Conservation (phyloP, 495 filamentous ascomycete genomes). For the Melanomma pulvis-pyrius region DNA sequence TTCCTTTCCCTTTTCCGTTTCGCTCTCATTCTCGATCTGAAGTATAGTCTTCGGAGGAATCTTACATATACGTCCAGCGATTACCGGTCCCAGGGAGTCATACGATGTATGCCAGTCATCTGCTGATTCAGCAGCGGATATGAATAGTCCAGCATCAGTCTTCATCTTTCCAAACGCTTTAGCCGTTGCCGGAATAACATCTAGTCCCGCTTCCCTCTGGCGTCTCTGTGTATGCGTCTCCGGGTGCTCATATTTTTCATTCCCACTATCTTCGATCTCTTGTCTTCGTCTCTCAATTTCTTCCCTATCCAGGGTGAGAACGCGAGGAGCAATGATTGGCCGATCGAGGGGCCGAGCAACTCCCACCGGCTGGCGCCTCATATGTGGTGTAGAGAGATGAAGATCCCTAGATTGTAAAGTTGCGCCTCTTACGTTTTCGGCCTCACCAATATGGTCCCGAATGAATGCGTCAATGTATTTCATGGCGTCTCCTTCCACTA, state of each 20-base stretch:
- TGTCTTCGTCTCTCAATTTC: background rate
- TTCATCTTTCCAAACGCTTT: background rate
- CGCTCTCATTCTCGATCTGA: no score
- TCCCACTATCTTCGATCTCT: background rate
- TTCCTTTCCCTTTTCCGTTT: no score
- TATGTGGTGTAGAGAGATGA: no score
- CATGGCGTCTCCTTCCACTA: no score
- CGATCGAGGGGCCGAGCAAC: no score
- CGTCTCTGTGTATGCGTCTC: background rate
- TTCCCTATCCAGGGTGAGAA: background rate
- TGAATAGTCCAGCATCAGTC: background rate
- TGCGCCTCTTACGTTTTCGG: no score
- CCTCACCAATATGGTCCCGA: no score
- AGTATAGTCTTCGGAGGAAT: background rate
- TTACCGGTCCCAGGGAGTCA: background rate
- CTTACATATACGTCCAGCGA: background rate
- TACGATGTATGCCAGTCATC: constrained; percentile 1
- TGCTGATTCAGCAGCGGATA: background rate
- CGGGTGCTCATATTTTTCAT: background rate
- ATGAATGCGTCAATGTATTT: no score
- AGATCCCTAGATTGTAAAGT: no score
- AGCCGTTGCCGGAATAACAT: background rate
- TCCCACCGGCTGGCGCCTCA: no score
- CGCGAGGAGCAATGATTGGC: no score
- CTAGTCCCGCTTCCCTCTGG: background rate